A percentile compares a stretch with the other conserved stretches of the same genome.
phyloP scores from a whole-genome alignment of 495 filamentous ascomycete genomes.

The Zalerion maritima region DNA sequence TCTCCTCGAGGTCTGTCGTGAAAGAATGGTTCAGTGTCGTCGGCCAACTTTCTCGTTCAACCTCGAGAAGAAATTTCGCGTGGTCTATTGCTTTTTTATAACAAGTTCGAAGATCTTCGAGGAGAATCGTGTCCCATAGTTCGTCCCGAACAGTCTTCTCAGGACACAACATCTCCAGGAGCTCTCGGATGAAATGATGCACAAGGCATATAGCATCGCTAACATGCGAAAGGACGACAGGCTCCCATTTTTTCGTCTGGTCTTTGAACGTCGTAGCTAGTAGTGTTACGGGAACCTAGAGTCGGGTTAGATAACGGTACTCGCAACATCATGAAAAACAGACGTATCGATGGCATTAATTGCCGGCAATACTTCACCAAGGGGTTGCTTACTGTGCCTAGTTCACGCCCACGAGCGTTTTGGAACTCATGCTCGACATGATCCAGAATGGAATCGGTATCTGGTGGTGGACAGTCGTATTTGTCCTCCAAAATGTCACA shows the following conservation, averaged over 20 bases:
- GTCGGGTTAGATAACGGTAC: conserved; percentile 1
- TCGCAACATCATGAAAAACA: too few species aligned
- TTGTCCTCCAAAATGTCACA: conserved; percentile 9
- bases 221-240: conserved; percentile 32
- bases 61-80: conserved; percentile 28
- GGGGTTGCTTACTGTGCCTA: conserved; percentile 20
- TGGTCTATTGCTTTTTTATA: conserved; percentile 32
- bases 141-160: conserved; percentile 23
- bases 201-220: conserved; percentile 28
- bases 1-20: conserved; percentile 30
- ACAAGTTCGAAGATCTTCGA: conserved; percentile 25
- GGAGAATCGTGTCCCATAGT: conserved; percentile 23
- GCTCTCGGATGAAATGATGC: conserved; percentile 29
- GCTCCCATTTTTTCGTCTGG: conserved; percentile 40
- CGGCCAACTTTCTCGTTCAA: conserved; percentile 31
- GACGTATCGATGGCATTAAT: not conserved
- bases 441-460: conserved; percentile 8
- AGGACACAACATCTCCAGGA: conserved; percentile 21
- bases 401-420: conserved; percentile 15
- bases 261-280: conserved; percentile 34
- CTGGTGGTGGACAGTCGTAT: not conserved
- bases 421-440: conserved; percentile 14
- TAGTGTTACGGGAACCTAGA: conserved; percentile 22
- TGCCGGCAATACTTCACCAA: too few species aligned
- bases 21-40: conserved; percentile 42